These are phyloP conservation scores for Sugiyamaella boreocaroliniensis DNA, from an alignment of 805 yeast species.

Conservation along the genomic window DNA sequence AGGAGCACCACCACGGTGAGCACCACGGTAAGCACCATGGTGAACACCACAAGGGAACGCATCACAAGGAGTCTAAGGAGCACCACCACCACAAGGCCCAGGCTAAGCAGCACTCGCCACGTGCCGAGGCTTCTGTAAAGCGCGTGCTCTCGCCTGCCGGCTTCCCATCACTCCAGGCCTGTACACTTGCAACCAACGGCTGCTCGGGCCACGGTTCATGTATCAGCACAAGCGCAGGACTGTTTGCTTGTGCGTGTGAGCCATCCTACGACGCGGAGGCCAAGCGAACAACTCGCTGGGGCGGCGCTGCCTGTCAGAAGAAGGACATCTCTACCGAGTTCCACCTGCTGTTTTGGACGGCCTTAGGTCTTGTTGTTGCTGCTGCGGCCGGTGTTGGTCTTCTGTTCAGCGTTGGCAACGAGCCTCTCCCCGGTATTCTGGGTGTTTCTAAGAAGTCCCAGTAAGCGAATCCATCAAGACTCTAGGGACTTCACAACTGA, in stretches of 20 bases:
- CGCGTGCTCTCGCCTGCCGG: background rate
- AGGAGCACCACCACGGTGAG: background rate
- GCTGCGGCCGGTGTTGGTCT: slow-evolving; percentile 48
- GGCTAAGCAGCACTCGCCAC: background rate
- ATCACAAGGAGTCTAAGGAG: background rate
- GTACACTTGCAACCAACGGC: slow-evolving; percentile 28
- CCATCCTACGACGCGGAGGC: slow-evolving; percentile 26
- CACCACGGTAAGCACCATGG: background rate
- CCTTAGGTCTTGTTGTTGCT: slow-evolving; percentile 41
- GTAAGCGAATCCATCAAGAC: background rate
- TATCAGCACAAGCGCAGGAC: slow-evolving; percentile 23
- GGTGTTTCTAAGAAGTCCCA: slow-evolving; percentile 41
- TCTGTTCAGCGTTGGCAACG: slow-evolving; percentile 47
- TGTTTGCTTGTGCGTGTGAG: slow-evolving; percentile 33
- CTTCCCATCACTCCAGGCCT: slow-evolving; percentile 25
- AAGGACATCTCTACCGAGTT: slow-evolving; percentile 60
- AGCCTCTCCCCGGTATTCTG: slow-evolving; percentile 62
- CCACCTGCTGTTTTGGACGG: slow-evolving; percentile 64
- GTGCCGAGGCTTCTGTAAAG: background rate
- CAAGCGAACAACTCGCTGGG: slow-evolving; percentile 32
- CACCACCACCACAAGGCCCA: background rate
- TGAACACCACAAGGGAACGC: background rate
- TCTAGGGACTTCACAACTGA: too few relatives aligned
- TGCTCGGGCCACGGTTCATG: slow-evolving; percentile 37
- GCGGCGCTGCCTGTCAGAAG: slow-evolving; percentile 53